Base-by-base conservation (phyloP, 2,329 filamentous ascomycete genomes). In the Fonsecaea erecta region DNA sequence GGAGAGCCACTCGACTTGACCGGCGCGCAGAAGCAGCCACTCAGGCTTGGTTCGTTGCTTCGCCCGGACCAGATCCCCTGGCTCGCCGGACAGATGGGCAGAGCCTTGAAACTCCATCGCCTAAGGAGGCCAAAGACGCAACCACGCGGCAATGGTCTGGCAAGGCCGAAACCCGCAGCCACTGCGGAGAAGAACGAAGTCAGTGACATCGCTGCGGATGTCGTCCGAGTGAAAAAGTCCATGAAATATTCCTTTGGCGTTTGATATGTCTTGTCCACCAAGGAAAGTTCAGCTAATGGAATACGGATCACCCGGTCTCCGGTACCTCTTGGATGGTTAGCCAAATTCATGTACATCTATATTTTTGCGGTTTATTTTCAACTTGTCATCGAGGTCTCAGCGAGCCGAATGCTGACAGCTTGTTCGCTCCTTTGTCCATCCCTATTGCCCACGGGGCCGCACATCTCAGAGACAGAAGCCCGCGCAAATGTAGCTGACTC, bases 401-500 rank as follows among this genome's bases (percentile, higher is more conserved):
- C 35, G 1, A 16, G 35, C 11, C 35, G 11, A 37, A 37, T 37
- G 35, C 35, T 37, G 4, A 37, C 35, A 9, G 14, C 1, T 14
- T 14, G 30, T 32, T 9, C 30, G 30, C 4, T 37, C 35, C 9
- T 16, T 16, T 37, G 11, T 37, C 16, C 35, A 9, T 32, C 9
- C 30, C 30, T 32, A 4, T 9, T 4, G 4, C 30, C 30, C 30
- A 9, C 30, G 9, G 30, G 30, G 9, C 30, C 63, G 59, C 18
- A 46, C 54, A 26, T 12, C 46, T 59, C 59, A 62, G 14, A 65
- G 59, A 55, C 63, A 62, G 34, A 26, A 59, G 54, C 71, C 70
- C 16, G 70, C 71, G 32, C 68, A 48, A 30, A 72, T 40, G 37
- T 73, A 73, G 18, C 67, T 66, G 1, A 69, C n/a, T 2, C 82